These are phyloP conservation scores for Aspergillus novoparasiticus DNA, from an alignment of 2,329 filamentous ascomycete genomes.

Conservation along the genomic window DNA sequence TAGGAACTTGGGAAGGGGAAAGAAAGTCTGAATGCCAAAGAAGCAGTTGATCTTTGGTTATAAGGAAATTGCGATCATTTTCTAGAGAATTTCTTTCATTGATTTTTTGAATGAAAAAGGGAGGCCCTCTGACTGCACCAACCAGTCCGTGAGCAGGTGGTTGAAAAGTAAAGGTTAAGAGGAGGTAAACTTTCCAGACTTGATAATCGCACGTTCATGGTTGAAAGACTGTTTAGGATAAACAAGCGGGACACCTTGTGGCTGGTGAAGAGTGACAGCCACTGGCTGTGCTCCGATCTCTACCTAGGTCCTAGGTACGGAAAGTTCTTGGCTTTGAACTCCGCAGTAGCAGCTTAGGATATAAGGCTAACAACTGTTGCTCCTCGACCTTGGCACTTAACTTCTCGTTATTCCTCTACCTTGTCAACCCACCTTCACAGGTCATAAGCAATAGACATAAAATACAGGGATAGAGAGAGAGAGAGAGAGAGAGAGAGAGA, in stretches of 20 bases:
- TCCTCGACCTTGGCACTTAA: not conserved
- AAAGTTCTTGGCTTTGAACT: too few species aligned
- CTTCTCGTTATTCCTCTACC: not conserved
- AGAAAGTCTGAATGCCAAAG: slow-evolving; percentile 12
- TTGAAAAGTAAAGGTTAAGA: not conserved
- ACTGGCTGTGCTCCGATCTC: not conserved
- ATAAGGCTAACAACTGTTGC: not conserved
- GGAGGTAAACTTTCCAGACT: too few species aligned
- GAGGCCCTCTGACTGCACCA: too few species aligned
- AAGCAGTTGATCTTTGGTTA: slow-evolving; percentile 8
- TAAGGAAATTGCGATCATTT: not conserved
- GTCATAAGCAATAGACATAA: not conserved
- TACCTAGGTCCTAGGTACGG: not conserved
- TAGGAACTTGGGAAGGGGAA: slow-evolving; percentile 13
- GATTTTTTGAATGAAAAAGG: too few species aligned
- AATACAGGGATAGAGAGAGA: not conserved
- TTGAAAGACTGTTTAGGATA: too few species aligned
- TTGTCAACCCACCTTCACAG: not conserved
- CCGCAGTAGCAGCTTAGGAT: not conserved
- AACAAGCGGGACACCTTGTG: not conserved
- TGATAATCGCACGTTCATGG: too few species aligned
- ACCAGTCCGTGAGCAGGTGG: too few species aligned
- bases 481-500: not conserved
- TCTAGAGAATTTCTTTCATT: not conserved
- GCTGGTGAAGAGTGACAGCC: not conserved